A percentile compares a stretch with the other conserved stretches of the same genome.
Evolutionary conservation across 2,329 filamentous ascomycete genomes (phyloP).

Genomic region (Atkinsonella texensis): DNA sequence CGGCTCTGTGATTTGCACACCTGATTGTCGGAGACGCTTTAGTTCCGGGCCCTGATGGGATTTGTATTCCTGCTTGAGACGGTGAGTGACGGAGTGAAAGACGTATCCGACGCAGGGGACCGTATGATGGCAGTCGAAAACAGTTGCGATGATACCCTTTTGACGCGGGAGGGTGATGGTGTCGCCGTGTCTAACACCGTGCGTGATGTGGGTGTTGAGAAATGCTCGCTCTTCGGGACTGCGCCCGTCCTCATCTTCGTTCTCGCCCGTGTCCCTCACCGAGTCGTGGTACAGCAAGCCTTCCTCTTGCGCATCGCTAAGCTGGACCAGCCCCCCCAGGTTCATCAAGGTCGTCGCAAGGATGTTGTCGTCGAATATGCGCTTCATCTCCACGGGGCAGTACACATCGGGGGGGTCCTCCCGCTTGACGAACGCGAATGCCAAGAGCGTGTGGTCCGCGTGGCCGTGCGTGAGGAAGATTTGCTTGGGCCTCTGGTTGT

Average conservation of each 20-base stretch:
- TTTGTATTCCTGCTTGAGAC: slow-evolving; percentile 26
- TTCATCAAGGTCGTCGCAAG: slow-evolving; percentile 30
- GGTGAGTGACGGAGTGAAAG: slow-evolving; percentile 26
- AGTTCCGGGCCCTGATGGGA: slow-evolving; percentile 24
- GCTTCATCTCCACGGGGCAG: slow-evolving; percentile 29
- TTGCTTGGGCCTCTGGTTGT: slow-evolving; percentile 33
- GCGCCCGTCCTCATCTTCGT: slow-evolving; percentile 10
- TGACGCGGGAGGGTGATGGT: slow-evolving; percentile 22
- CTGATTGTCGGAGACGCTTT: slow-evolving; percentile 24
- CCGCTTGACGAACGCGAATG: slow-evolving; percentile 30
- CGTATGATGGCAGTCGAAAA: slow-evolving; percentile 33
- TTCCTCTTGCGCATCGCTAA: slow-evolving; percentile 14
- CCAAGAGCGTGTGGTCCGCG: slow-evolving; percentile 31
- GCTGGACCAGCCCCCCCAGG: slow-evolving; percentile 23
- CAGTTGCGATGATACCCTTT: slow-evolving; percentile 27
- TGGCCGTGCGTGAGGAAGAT: slow-evolving; percentile 39
- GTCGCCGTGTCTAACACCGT: slow-evolving; percentile 24
- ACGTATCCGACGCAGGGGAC: slow-evolving; percentile 37
- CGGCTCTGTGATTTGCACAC: slow-evolving; percentile 27
- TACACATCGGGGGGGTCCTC: slow-evolving; percentile 34
- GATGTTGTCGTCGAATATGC: slow-evolving; percentile 27
- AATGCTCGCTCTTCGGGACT: slow-evolving; percentile 11
- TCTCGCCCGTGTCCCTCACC: slow-evolving; percentile 7
- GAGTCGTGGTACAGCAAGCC: slow-evolving; percentile 5
- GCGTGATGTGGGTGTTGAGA: slow-evolving; percentile 27